These are phyloP conservation scores for Pseudogymnoascus pannorum DNA, from an alignment of 2,329 filamentous ascomycete species.

Conservation along the genomic window DNA sequence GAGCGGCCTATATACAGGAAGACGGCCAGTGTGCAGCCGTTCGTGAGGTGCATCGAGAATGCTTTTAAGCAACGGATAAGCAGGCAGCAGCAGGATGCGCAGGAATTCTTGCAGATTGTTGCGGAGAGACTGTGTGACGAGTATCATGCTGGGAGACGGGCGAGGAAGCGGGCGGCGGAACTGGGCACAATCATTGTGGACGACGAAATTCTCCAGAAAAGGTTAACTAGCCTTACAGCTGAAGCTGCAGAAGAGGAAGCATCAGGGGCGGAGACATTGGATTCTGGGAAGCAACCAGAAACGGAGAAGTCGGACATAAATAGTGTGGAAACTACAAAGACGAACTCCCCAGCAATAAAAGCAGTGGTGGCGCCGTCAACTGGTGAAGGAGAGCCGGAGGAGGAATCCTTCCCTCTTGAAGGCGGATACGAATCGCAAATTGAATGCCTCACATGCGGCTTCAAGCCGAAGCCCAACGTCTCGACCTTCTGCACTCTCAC, in stretches of 20 bases:
- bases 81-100: conserved; percentile 91
- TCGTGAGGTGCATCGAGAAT: conserved; percentile 74
- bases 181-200: background rate
- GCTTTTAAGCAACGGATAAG: conserved; percentile 89
- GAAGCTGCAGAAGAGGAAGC: background rate
- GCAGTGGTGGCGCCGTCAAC: conserved; percentile 10
- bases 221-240: background rate
- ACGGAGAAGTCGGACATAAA: background rate
- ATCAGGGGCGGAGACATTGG: conserved; percentile 6
- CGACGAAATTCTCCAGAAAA: conserved; percentile 4
- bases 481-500: conserved; percentile 90
- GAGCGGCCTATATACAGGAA: conserved; percentile 91
- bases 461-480: conserved; percentile 75
- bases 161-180: conserved; percentile 48
- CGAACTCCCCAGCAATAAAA: background rate
- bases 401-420: conserved; percentile 83
- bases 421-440: conserved; percentile 91
- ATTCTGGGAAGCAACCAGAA: background rate
- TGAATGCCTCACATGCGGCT: conserved; percentile 82
- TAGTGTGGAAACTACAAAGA: background rate
- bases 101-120: conserved; percentile 93
- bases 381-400: conserved; percentile 33
- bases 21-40: conserved; percentile 79
- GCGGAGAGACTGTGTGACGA: conserved; percentile 89
- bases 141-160: conserved; percentile 76